Conservation (phyloP, 2,329 filamentous ascomycete species). For the Bipolaris zeicola region DNA sequence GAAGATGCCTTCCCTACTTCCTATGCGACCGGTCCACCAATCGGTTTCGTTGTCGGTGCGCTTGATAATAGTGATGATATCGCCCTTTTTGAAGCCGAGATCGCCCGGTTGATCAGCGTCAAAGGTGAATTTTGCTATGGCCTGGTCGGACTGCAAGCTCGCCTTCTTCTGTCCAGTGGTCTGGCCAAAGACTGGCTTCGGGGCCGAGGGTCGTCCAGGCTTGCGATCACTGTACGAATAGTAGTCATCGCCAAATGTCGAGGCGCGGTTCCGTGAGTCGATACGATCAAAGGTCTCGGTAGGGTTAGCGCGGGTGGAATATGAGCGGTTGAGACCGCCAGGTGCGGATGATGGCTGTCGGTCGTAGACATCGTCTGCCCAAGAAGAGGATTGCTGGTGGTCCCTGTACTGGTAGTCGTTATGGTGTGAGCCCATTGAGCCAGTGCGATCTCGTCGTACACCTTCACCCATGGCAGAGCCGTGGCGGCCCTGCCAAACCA, state of each 20-base stretch:
- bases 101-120: conserved; percentile 93
- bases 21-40: conserved; percentile 96
- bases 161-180: conserved; percentile 55
- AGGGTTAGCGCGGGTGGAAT: conserved; percentile 57
- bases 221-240: conserved; percentile 65
- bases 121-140: conserved; percentile 89
- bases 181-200: conserved; percentile 80
- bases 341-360: conserved; percentile 48
- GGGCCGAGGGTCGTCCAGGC: conserved; percentile 80
- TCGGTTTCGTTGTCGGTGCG: conserved; percentile 92
- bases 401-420: conserved; percentile 60
- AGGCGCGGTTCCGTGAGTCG: conserved; percentile 46
- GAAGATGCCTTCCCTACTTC: conserved; percentile 86
- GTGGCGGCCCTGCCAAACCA: conserved; percentile 78
- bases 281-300: conserved; percentile 58
- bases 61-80: conserved; percentile 93
- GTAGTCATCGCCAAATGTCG: conserved; percentile 56
- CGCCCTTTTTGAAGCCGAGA: conserved; percentile 94
- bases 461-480: conserved; percentile 75
- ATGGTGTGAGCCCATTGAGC: conserved; percentile 41
- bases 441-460: conserved; percentile 57
- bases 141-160: conserved; percentile 70
- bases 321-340: conserved; percentile 52
- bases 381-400: conserved; percentile 67
- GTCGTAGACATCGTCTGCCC: conserved; percentile 79